Evolutionary conservation across 2,329 filamentous ascomycete species (phyloP).

Genomic region (Epichloe hybrida): DNA sequence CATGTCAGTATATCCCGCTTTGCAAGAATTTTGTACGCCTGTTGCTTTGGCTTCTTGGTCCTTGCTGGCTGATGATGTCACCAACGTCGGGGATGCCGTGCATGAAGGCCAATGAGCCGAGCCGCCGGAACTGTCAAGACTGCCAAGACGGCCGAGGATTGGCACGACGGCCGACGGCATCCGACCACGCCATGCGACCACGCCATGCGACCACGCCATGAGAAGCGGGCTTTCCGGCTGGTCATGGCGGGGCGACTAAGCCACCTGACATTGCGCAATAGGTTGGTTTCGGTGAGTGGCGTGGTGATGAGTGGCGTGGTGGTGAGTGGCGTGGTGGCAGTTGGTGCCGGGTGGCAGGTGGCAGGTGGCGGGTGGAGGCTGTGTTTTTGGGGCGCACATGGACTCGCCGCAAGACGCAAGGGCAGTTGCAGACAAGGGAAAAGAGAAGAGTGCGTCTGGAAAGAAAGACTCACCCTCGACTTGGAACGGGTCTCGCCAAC

Average conservation of each 20-base stretch:
- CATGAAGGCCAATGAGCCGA: background rate
- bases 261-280: too few relatives aligned
- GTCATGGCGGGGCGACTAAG: background rate
- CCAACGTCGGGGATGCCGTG: background rate
- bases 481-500: conserved; percentile 79
- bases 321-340: background rate
- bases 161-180: background rate
- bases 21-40: too few relatives aligned
- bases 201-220: background rate
- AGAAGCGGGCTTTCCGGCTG: background rate
- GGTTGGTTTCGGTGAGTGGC: background rate
- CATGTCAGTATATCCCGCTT: background rate
- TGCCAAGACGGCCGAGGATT: background rate
- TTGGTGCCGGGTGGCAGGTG: too few relatives aligned
- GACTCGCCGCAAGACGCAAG: background rate
- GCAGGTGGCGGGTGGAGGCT: background rate
- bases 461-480: conserved; percentile 63
- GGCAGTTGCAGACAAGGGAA: background rate
- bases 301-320: too few relatives aligned
- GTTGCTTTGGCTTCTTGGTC: background rate
- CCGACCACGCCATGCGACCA: too few relatives aligned
- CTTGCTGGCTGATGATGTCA: background rate
- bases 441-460: background rate
- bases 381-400: conserved; percentile 4
- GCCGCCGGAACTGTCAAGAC: too few relatives aligned